Base-by-base conservation (phyloP, 257 asterid species). In the Rauvolfia tetraphylla region DNA sequence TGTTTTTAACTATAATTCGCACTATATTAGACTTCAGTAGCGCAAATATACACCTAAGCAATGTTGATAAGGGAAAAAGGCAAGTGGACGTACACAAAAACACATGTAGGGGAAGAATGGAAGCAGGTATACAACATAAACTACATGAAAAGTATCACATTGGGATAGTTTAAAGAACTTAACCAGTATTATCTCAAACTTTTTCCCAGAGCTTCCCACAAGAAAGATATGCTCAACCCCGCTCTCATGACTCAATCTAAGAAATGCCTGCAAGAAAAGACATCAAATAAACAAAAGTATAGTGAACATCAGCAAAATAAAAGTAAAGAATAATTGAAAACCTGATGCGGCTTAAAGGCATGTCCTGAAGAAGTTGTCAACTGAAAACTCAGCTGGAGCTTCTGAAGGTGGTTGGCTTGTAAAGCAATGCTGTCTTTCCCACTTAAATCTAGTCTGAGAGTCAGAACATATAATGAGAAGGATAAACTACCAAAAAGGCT, bases 391-490 rank as follows among this genome's bases (percentile, higher is more conserved):
- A 95, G 76, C 71, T 82, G 84, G 81, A 95, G 81, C 88, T 92
- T 92, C 90, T 95, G 99, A 74, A 95, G 97, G 79, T 95, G 99
- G 85, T 92, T 95, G 76, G 99, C 99, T 79, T 90, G 90, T 83
- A 95, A 79, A 74, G 94, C 75, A 81, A 91, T 80, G 62, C 68
- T 76, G 74, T 84, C 88, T 53, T 85, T 81, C 33, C 91, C 91
- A 33, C 88, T 86, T 75, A 95, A 83, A 48, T 82, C 86, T 78
- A 92, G 83, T 87, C 98, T 95, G 93, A 79, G 73, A 73, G 44
- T 68, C 68, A 75, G 31, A 36, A 62, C 10, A 84, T 38, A 67
- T 20, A 18, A 67, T 67, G 51, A 67, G 31, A 38, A 67, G 27
- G n/a, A 67, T 66, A 23, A 67, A 38, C 31, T 38, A 36, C 15